Evolutionary conservation across 73 alveolate genomes (phyloP), one percentile per base, ranked within the genome.

Genomic region (Effrenium voratum): DNA sequence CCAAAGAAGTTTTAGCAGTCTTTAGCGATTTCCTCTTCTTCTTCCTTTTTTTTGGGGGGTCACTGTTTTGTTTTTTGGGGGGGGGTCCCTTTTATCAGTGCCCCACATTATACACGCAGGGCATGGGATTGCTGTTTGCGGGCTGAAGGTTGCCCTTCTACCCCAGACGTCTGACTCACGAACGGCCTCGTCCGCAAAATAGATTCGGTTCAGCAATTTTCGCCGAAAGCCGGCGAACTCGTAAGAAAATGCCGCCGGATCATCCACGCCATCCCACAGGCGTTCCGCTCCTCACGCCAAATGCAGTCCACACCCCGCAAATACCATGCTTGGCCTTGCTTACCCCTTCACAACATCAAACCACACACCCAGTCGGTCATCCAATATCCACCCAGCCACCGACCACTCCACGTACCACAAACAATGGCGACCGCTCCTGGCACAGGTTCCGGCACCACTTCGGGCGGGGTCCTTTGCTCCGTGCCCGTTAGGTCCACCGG

Each of bases 241-340:
- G 40, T 66, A 90, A 55, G 87, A 66, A 3, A 59, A 30, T 41
- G 83, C 38, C 72, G n/a, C 75, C 43, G 68, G 15, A n/a, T 57
- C 40, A 57, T 90, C 97, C 30, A 30, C 57, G 34, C 97, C 97
- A 70, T 90, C 87, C 97, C 97, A 90, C 22, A 30, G 85, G 70
- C 38, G n/a, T n/a, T 45, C 52, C 90, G 46, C 76, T 50, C 92
- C 92, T 82, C 60, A 32, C 68, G 43, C 6, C 0, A 4, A 8
- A n/a, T 13, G 5, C n/a, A 75, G 72, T 30, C 16, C 28, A 22
- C 28, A 30, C n/a, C 28, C n/a, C 28, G 72, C 72, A 57, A 57
- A 57, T 30, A 57, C 28, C 72, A n/a, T 57, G 16, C 72, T 30
- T 57, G 28, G 28, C 16, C 72, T 57, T 22, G n/a, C 28, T 57